Percentiles rank a stretch among this genome's conserved stretches.
Evolutionary conservation across 495 filamentous ascomycete species (phyloP).

Genomic region (Penicillium subrubescens): DNA sequence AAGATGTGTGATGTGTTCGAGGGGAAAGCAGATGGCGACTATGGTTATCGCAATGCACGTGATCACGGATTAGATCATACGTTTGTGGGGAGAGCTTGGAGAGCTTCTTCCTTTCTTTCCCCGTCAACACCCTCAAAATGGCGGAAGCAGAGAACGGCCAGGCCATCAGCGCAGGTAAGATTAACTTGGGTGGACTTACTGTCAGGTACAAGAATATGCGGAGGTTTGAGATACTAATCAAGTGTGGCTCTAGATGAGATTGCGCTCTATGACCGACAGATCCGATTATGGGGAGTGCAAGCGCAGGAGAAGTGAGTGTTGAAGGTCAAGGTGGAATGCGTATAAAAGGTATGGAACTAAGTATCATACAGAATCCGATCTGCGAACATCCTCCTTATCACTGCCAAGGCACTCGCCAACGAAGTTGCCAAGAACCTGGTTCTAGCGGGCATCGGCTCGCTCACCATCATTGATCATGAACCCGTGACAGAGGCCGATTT

Average conservation of each 20-base stretch:
- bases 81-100: conserved; percentile 23
- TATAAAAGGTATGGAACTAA: neutral
- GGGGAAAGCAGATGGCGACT: neutral
- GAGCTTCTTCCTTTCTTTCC: neutral
- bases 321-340: neutral
- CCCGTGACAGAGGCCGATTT: conserved; percentile 78
- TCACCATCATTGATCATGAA: conserved; percentile 86
- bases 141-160: conserved; percentile 37
- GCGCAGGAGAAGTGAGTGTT: conserved; percentile 74
- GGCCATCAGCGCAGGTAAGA: conserved; percentile 56
- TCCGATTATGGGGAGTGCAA: conserved; percentile 96
- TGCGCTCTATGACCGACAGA: conserved; percentile 96
- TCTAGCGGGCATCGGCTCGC: conserved; percentile 85
- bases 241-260: conserved; percentile 74
- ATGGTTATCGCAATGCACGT: conserved; percentile 18
- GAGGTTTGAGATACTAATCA: neutral
- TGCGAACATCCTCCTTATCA: conserved; percentile 88
- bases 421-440: conserved; percentile 99
- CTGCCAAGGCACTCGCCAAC: conserved; percentile 85
- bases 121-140: conserved; percentile 23
- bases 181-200: neutral
- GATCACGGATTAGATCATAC: conserved; percentile 36
- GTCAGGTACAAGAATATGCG: no score
- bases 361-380: conserved; percentile 51
- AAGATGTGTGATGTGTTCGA: conserved; percentile 4